Evolutionary conservation across 768 basidiomycete genomes (phyloP).

Genomic region (Candolleomyces eurysporus): DNA sequence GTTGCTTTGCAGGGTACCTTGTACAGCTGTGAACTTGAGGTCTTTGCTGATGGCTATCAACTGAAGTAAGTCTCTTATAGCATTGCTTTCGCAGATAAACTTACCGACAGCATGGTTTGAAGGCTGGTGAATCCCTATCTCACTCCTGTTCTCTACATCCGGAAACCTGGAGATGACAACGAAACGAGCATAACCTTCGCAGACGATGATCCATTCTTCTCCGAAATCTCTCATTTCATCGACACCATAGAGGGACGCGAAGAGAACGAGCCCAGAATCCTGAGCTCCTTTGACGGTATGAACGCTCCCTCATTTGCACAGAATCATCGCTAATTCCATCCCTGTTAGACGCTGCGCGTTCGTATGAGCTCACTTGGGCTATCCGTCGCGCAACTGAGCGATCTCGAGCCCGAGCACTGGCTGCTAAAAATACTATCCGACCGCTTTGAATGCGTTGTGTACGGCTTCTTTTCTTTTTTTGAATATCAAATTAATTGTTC

Average conservation of each 20-base stretch:
- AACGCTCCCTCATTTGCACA: slow-evolving; percentile 1
- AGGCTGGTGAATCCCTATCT: slow-evolving; percentile 94
- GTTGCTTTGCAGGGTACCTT: slow-evolving; percentile 89
- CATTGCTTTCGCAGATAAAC: neutral
- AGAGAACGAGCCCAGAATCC: slow-evolving; percentile 75
- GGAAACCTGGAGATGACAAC: slow-evolving; percentile 77
- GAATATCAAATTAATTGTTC: neutral
- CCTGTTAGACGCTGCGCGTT: slow-evolving; percentile 71
- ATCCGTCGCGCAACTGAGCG: slow-evolving; percentile 79
- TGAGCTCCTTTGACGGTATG: slow-evolving; percentile 82
- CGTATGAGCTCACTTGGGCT: slow-evolving; percentile 93
- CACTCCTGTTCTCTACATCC: slow-evolving; percentile 82
- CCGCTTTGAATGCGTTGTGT: neutral
- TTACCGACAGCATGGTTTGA: slow-evolving; percentile 3
- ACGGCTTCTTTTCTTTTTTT: neutral
- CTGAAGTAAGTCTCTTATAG: slow-evolving; percentile 54
- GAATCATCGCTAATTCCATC: neutral
- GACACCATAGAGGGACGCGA: slow-evolving; percentile 89
- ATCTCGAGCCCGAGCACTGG: slow-evolving; percentile 36
- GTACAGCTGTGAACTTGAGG: slow-evolving; percentile 93
- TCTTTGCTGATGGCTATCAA: slow-evolving; percentile 90
- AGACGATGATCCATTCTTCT: slow-evolving; percentile 92
- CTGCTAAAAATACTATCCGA: neutral
- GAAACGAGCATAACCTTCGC: slow-evolving; percentile 71
- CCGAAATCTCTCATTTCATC: slow-evolving; percentile 86